A percentile compares a stretch with the other conserved stretches of the same genome.
phyloP scores from a whole-genome alignment of 2,329 filamentous ascomycete species.

The Diaporthe vexans region DNA sequence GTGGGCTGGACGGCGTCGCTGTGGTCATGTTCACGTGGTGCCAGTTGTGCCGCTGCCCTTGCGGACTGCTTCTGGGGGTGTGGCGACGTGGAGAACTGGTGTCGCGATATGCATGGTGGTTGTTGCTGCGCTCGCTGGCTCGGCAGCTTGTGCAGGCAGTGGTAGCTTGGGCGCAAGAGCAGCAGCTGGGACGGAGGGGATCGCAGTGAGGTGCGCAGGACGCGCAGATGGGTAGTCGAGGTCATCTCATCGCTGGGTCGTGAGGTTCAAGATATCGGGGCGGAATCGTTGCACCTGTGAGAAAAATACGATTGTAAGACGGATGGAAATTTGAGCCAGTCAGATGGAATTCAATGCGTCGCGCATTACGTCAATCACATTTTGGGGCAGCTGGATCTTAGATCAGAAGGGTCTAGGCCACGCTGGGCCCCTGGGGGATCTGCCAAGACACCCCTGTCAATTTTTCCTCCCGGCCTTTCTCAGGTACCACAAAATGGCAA shows the following conservation, averaged over 20 bases:
- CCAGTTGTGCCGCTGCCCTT: not conserved
- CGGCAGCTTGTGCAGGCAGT: not conserved
- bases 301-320: slow-evolving; percentile 9
- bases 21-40: not conserved
- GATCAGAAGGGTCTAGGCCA: slow-evolving; percentile 23
- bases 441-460: slow-evolving; percentile 1
- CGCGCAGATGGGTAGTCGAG: slow-evolving; percentile 42
- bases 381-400: not conserved
- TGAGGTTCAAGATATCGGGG: not conserved
- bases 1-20: slow-evolving; percentile 13
- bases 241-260: slow-evolving; percentile 43
- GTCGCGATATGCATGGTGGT: not conserved
- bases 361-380: slow-evolving; percentile 42
- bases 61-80: not conserved
- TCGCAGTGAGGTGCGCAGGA: slow-evolving; percentile 39
- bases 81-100: slow-evolving; percentile 18
- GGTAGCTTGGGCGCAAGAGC: not conserved
- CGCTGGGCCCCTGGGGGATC: not conserved
- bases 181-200: not conserved
- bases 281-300: not conserved
- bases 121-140: slow-evolving; percentile 3
- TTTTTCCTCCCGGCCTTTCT: not conserved
- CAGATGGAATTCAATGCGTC: slow-evolving; percentile 1
- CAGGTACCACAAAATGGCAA: not conserved
- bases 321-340: slow-evolving; percentile 27